Evolutionary conservation across 805 yeast species (phyloP), one percentile per base, ranked within the genome.

Genomic region (Sungouiella blattae): DNA sequence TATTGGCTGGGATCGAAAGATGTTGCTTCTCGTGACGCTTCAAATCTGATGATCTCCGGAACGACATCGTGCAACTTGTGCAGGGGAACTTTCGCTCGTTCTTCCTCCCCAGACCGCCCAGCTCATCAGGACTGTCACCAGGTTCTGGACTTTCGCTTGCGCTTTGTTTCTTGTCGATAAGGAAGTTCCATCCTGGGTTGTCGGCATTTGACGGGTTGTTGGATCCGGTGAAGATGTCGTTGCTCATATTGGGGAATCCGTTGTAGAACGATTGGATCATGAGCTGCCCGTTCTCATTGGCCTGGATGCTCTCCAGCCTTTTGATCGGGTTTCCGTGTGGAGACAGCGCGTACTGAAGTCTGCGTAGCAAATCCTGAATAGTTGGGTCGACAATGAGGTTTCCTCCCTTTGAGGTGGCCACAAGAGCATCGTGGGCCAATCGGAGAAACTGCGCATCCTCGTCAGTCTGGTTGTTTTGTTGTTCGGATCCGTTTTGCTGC

Each of bases 21-120:
- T 84, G 94, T 28, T 82, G 86, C 51, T 83, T 78, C 48, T 80
- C 85, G 52, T 83, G 93, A 37, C 91, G 69, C 53, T 80, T 79
- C 46, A 83, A 66, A 57, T 83, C 91, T 2, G 81, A 72, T 1
- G 83, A 73, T 25, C 93, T 64, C 35, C 83, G 68, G 55, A 84
- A 84, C 23, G 78, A 71, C 61, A 81, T 62, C 2, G 71, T 56
- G 56, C 94, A 84, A 43, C 74, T 71, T 4, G 56, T 49, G 55
- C 94, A 84, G 5, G 73, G 65, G 47, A 69, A 80, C 29, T 74
- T 73, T 42, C 76, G 49, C 17, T 32, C 35, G 9, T 22, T 24
- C n/a, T 8, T 6, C 11, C 18, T 11, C 14, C 25, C 33, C n/a
- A 18, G 26, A 11, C 18, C 9, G 12, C 30, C 33, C 15, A 30